Conservation (phyloP, 2,329 filamentous ascomycete species). For the Aspergillus clavatus region DNA sequence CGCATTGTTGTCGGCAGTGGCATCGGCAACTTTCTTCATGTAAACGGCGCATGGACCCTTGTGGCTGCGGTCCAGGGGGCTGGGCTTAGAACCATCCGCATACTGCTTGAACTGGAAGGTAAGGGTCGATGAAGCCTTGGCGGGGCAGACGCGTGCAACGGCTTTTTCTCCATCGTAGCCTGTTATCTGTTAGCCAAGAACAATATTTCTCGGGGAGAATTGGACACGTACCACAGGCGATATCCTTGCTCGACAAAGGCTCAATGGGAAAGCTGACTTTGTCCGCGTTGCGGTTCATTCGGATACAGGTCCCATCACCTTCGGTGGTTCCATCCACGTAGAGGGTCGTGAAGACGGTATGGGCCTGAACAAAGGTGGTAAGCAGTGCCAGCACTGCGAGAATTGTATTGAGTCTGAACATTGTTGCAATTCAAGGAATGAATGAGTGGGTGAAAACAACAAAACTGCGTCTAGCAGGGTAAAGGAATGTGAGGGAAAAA, state of each 20-base stretch:
- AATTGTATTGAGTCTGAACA: neutral
- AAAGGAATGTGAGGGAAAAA: neutral
- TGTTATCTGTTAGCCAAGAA: constrained; percentile 15
- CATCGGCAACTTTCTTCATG: constrained; percentile 62
- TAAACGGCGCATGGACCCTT: constrained; percentile 69
- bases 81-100: constrained; percentile 52
- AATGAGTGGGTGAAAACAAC: neutral
- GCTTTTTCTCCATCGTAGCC: constrained; percentile 47
- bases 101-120: constrained; percentile 64
- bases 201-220: no score
- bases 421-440: neutral
- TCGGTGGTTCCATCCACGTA: constrained; percentile 59
- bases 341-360: constrained; percentile 62
- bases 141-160: constrained; percentile 46
- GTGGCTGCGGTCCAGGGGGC: constrained; percentile 57
- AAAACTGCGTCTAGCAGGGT: neutral
- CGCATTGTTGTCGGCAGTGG: constrained; percentile 47
- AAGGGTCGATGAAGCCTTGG: constrained; percentile 51
- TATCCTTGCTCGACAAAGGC: constrained; percentile 54
- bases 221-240: constrained; percentile 62
- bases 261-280: constrained; percentile 56
- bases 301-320: constrained; percentile 67
- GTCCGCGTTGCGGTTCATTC: constrained; percentile 54
- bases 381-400: constrained; percentile 1
- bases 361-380: constrained; percentile 34